Evolutionary conservation across 768 basidiomycete genomes (phyloP), one percentile per base, ranked within the genome.

Genomic region (Trametes punicea): DNA sequence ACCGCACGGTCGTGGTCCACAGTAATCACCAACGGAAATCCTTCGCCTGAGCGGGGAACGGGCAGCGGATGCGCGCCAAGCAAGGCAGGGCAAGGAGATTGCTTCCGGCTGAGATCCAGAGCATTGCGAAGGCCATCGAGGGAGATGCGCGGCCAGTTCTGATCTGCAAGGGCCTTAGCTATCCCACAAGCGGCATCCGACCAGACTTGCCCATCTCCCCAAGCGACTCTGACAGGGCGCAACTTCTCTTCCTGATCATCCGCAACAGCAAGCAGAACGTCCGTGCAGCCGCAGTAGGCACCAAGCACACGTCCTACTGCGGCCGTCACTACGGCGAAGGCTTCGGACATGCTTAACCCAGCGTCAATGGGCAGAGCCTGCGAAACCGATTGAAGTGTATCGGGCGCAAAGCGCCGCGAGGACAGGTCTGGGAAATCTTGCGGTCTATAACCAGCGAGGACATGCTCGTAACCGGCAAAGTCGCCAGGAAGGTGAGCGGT

Each of bases 381-480:
- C 15, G 56, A 57, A 33, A 47, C 29, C 10, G 56, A 47, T 29
- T 54, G 52, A n/a, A 46, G 23, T 4, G 44, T 25, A 33, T 47
- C 51, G 23, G 60, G 52, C n/a, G 60, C 50, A 49, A 55, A 58
- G 31, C 60, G 60, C 27, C 53, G 51, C 5, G 56, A 54, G n/a
- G 60, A 62, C 25, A 62, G 56, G 49, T 62, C 60, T 34, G 60
- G 60, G 53, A 62, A 56, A 42, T 62, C 60, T 13, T 53, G 46
- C 31, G 57, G 60, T 20, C 49, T 62, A 34, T 62, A 62, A n/a
- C 49, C 56, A 47, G 56, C 29, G 29, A 62, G 53, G n/a, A 61
- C 33, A 13, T 42, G 50, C 18, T 49, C 40, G 51, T 42, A 53
- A 46, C 39, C 55, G 46, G 55, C 40, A n/a, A 50, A 34, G 16